Evolutionary conservation across 192 early-diverging fungal genomes (phyloP).

Genomic region (Funneliformis mosseae): DNA sequence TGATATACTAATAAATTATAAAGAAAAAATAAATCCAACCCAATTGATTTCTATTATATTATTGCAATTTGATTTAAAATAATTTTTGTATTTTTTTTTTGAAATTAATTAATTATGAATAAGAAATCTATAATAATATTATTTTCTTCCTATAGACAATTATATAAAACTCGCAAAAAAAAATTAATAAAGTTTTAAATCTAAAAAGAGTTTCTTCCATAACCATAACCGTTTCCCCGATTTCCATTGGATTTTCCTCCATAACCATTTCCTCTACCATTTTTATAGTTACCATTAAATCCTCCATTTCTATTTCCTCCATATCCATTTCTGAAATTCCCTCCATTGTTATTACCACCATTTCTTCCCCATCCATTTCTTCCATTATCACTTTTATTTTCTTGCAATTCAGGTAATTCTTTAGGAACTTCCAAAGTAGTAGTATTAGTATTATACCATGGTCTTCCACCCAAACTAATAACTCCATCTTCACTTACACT

Average conservation of each 20-base stretch:
- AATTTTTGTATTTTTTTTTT: constrained; percentile 14
- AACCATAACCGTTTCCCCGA: constrained; percentile 37
- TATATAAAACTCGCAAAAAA: too few relatives aligned
- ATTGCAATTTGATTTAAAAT: too few relatives aligned
- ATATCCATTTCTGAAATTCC: constrained; percentile 50
- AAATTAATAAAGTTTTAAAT: too few relatives aligned
- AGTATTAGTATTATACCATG: constrained; percentile 56
- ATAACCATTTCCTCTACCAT: constrained; percentile 45
- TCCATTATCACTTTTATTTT: constrained; percentile 49
- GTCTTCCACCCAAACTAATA: constrained; percentile 31
- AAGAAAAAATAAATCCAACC: too few relatives aligned
- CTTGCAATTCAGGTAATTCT: constrained; percentile 82
- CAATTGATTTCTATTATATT: too few relatives aligned
- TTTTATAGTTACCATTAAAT: constrained; percentile 43
- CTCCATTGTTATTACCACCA: constrained; percentile 31
- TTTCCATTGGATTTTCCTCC: constrained; percentile 36
- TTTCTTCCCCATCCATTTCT: constrained; percentile 46
- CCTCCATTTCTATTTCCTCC: constrained; percentile 44
- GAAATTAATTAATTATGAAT: too few relatives aligned
- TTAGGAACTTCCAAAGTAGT: constrained; percentile 71
- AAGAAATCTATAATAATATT: too few relatives aligned
- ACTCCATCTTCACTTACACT: constrained; percentile 60
- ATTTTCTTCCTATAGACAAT: too few relatives aligned
- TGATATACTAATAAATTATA: too few relatives aligned
- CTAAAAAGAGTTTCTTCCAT: constrained; percentile 30